Conservation (phyloP, 768 basidiomycete species). For the Mycena kentingensis region DNA sequence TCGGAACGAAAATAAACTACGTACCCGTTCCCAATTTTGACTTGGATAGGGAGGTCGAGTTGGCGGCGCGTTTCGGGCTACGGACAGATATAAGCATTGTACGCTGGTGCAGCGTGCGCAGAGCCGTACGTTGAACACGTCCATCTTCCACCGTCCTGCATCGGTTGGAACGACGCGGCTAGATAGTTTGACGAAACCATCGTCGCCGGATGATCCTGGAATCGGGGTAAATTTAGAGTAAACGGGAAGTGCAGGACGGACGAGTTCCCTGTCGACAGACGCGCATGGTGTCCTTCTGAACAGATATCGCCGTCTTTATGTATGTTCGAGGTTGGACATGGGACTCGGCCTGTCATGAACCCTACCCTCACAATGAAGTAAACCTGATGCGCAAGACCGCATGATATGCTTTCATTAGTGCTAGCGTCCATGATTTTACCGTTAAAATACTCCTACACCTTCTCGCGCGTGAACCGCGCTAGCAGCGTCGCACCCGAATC, state of each 20-base stretch:
- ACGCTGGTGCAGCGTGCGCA: neutral
- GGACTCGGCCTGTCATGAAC: too few species aligned
- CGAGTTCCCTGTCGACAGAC: neutral
- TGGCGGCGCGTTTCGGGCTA: slow-evolving; percentile 11
- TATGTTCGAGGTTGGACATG: too few species aligned
- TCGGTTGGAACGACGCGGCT: slow-evolving; percentile 9
- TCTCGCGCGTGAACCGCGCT: slow-evolving; percentile 23
- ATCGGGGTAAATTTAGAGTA: neutral
- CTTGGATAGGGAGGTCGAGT: slow-evolving; percentile 10
- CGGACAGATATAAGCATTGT: neutral
- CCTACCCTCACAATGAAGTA: too few species aligned
- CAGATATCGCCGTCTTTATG: too few species aligned
- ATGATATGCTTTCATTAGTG: too few species aligned
- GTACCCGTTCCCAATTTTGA: slow-evolving; percentile 16
- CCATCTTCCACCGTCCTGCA: slow-evolving; percentile 12
- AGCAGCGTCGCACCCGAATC: slow-evolving; percentile 43
- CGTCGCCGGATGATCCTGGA: slow-evolving; percentile 5
- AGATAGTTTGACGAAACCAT: slow-evolving; percentile 13
- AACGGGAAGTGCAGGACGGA: neutral
- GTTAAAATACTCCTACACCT: too few species aligned
- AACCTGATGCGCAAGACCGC: too few species aligned
- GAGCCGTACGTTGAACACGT: slow-evolving; percentile 13
- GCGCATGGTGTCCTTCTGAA: too few species aligned
- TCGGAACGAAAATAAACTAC: neutral
- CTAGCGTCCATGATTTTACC: too few species aligned